Base-by-base conservation (phyloP, 2,329 filamentous ascomycete genomes). In the Leptographium radiaticola region DNA sequence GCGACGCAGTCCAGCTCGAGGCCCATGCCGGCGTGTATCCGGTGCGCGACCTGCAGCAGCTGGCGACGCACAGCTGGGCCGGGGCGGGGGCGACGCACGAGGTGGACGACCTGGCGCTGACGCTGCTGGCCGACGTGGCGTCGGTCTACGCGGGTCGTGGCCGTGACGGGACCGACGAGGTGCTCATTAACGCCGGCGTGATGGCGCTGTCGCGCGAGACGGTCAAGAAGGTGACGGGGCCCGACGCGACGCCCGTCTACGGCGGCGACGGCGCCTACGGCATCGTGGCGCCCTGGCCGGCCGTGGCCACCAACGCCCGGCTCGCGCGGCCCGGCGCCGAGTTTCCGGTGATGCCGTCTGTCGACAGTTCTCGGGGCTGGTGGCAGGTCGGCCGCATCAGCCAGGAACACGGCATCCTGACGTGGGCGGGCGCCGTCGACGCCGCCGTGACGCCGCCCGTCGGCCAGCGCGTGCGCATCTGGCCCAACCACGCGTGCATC, bases 401-500 rank as follows among this genome's bases (percentile, higher is more conserved):
- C 58, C 87, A 91, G 68, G 87, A 93, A 68, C 87, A 91, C 67
- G 86, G 84, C 0, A 80, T 89, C 53, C 63, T 91, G 60, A 72
- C 70, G 1, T 89, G 84, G 79, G 68, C 70, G 15, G 68, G 70
- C 0, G 58, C 63, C 13, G 68, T 72, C 42, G 74, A 72, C 0
- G 65, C 71, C 12, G 65, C 71, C n/a, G 67, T 75, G 49, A 64
- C 68, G n/a, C 66, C 71, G 44, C 66, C 75, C 44, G 70, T 87
- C 36, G 86, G 87, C 0, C 77, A 88, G 62, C 80, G 80, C 62
- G 67, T 90, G 31, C 73, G 80, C 55, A 70, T 91, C 9, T 90
- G 84, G 81, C 86, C 87, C 0, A 91, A 91, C 61, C 87, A 93
- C 68, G 81, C 86, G 39, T 93, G 87, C 64, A 84, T 91, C 60